phyloP scores from a whole-genome alignment of 345 rosid species.

The Pelargonium nanum region DNA sequence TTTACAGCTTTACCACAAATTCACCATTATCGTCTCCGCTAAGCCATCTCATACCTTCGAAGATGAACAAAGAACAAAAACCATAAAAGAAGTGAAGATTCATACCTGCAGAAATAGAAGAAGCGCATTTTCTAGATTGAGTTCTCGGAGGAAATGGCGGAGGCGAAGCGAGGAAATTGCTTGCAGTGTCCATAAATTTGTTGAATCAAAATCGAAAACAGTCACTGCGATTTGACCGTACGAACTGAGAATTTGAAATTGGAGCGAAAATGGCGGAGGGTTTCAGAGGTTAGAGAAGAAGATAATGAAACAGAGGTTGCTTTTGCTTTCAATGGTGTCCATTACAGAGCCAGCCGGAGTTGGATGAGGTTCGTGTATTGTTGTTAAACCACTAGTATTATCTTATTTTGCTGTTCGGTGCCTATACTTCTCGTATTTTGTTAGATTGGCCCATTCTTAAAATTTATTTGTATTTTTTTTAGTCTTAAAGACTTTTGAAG shows the following conservation, averaged over 20 bases:
- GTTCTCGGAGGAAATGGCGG: conserved; percentile 46
- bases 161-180: conserved; percentile 53
- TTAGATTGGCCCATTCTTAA: background rate
- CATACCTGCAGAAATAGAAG: conserved; percentile 46
- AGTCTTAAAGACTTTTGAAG: too few relatives aligned
- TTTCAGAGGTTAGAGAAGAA: background rate
- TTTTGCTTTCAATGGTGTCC: background rate
- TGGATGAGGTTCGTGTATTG: background rate
- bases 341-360: too few relatives aligned
- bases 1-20: too few relatives aligned
- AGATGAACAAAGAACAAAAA: background rate
- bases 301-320: background rate
- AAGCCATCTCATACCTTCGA: background rate
- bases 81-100: background rate
- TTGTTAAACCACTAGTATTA: background rate
- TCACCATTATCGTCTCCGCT: background rate
- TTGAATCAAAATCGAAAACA: background rate
- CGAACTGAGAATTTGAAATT: too few relatives aligned
- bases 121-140: conserved; percentile 30
- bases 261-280: background rate
- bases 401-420: too few relatives aligned
- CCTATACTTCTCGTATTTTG: background rate
- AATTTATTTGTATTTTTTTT: too few relatives aligned
- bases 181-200: conserved; percentile 57
- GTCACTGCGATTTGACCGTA: background rate